Conservation (phyloP, 768 basidiomycete species). For the Tulasnella sp. region DNA sequence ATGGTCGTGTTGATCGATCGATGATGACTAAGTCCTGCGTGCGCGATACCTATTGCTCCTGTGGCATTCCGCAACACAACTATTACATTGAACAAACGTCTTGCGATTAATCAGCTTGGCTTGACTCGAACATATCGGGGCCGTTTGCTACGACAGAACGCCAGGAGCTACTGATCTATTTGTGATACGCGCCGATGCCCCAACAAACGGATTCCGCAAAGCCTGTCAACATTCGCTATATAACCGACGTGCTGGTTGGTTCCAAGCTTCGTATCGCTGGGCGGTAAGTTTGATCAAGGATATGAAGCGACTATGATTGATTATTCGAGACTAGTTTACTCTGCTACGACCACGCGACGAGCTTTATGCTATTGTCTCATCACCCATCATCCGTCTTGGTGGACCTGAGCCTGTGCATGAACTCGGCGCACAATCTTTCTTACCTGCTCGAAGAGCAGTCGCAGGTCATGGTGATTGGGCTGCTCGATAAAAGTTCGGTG, state of each 20-base stretch:
- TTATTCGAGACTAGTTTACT: not conserved
- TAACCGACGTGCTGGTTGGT: not conserved
- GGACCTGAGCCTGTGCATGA: slow-evolving; percentile 2
- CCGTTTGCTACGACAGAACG: too few species aligned
- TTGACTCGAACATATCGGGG: too few species aligned
- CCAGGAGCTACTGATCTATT: too few species aligned
- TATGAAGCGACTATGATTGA: not conserved
- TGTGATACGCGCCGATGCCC: too few species aligned
- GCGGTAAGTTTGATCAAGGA: not conserved
- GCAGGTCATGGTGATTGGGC: slow-evolving; percentile 10
- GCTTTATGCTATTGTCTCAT: slow-evolving; percentile 1
- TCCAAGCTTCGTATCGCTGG: slow-evolving; percentile 11
- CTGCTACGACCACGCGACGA: slow-evolving; percentile 3
- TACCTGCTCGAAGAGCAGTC: slow-evolving; percentile 7
- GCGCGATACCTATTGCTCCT: too few species aligned
- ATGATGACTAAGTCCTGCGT: too few species aligned
- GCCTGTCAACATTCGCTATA: not conserved
- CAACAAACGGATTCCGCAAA: slow-evolving; percentile 11
- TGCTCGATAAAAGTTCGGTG: not conserved
- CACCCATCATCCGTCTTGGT: not conserved
- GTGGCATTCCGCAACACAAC: too few species aligned
- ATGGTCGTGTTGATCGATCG: too few species aligned
- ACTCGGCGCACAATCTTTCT: not conserved
- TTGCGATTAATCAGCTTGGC: too few species aligned
- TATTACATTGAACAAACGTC: too few species aligned